These are phyloP conservation scores for Phaeolepiota aurea DNA, from an alignment of 768 basidiomycete genomes.

Conservation along the genomic window DNA sequence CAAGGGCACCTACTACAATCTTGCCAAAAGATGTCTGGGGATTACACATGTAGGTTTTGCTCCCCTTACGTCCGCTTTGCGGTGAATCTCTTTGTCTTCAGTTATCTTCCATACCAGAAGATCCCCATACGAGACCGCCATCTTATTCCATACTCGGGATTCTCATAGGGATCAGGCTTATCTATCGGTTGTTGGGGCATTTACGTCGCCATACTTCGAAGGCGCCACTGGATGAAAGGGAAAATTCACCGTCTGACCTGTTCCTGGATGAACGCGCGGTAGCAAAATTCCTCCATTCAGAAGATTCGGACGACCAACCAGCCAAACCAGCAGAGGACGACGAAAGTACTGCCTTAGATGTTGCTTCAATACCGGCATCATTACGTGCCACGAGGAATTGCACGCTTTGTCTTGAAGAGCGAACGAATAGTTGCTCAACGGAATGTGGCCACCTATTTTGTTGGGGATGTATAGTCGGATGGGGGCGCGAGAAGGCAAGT, in stretches of 20 bases:
- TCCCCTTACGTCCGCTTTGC: no score
- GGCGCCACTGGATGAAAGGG: constrained; percentile 10
- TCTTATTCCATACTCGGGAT: constrained; percentile 84
- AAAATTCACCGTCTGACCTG: constrained; percentile 17
- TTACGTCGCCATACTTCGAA: constrained; percentile 20
- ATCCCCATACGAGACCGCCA: constrained; percentile 67
- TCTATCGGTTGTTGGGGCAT: constrained; percentile 49
- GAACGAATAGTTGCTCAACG: constrained; percentile 74
- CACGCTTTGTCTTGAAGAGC: constrained; percentile 79
- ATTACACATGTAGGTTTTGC: constrained; percentile 59
- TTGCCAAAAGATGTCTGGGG: constrained; percentile 58
- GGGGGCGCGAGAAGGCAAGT: constrained; percentile 79
- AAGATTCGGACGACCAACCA: constrained; percentile 44
- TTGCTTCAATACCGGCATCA: constrained; percentile 43
- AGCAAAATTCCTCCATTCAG: constrained; percentile 41
- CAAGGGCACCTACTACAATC: constrained; percentile 70
- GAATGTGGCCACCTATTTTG: constrained; percentile 90
- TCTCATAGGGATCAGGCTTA: constrained; percentile 54
- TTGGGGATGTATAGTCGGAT: constrained; percentile 83
- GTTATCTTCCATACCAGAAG: constrained; percentile 67
- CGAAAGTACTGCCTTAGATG: constrained; percentile 55
- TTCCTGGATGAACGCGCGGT: constrained; percentile 57
- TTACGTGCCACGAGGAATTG: constrained; percentile 59
- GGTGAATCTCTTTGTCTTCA: constrained; percentile 19
- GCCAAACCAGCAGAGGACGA: constrained; percentile 62